Evolutionary conservation across 2,329 filamentous ascomycete genomes (phyloP).

Genomic region (Ascochyta rabiei): DNA sequence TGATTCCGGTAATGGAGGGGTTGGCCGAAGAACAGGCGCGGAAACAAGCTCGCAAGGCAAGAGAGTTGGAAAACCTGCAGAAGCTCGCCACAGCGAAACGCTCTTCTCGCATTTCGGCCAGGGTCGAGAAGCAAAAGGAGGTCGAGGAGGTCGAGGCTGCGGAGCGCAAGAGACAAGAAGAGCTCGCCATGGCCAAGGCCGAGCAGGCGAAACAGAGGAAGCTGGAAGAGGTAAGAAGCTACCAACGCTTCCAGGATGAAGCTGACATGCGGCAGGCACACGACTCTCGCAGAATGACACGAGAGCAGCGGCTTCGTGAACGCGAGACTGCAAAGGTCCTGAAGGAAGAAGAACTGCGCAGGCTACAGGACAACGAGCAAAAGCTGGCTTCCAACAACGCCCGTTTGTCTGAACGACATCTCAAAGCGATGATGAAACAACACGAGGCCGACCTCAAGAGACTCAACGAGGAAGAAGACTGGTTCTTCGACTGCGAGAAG

Average conservation of each 20-base stretch:
- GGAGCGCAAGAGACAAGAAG: constrained; percentile 67
- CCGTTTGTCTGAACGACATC: constrained; percentile 76
- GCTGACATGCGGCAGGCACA: constrained; percentile 63
- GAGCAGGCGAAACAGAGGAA: constrained; percentile 67
- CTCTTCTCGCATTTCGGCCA: constrained; percentile 85
- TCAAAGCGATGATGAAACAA: constrained; percentile 82
- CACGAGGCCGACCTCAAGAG: constrained; percentile 77
- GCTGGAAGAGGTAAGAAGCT: constrained; percentile 61
- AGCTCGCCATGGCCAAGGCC: constrained; percentile 66
- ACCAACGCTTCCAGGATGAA: background rate
- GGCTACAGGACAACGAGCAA: constrained; percentile 77
- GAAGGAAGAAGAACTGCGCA: constrained; percentile 82
- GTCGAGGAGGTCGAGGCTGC: constrained; percentile 75
- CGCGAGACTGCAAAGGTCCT: constrained; percentile 82
- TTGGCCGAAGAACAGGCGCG: constrained; percentile 71
- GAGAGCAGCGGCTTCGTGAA: constrained; percentile 85
- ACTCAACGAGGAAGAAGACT: constrained; percentile 74
- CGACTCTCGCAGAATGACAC: constrained; percentile 78
- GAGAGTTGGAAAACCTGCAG: constrained; percentile 79
- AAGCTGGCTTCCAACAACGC: constrained; percentile 51
- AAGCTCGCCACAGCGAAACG: constrained; percentile 93
- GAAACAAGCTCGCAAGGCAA: constrained; percentile 76
- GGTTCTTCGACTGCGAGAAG: constrained; percentile 90
- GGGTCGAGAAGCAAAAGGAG: constrained; percentile 76
- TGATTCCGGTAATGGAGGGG: constrained; percentile 84